Percentiles rank a stretch among this genome's conserved stretches.
Conservation (phyloP, 2,329 filamentous ascomycete species). For the Aspergillus sp. region DNA sequence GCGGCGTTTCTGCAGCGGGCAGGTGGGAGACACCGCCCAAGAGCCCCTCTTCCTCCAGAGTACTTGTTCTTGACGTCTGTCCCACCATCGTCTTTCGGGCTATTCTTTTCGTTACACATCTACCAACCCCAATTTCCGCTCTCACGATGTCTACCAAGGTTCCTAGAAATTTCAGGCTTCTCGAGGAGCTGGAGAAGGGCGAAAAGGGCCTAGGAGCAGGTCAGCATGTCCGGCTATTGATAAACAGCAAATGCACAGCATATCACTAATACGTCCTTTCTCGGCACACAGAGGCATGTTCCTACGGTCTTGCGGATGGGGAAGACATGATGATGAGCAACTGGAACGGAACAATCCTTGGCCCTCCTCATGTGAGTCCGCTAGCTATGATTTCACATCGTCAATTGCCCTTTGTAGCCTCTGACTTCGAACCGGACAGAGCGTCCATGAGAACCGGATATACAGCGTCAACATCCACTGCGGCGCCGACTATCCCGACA, state of each 20-base stretch:
- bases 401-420: not conserved
- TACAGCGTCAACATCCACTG: slow-evolving; percentile 98
- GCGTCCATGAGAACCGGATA: slow-evolving; percentile 96
- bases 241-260: not conserved
- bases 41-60: slow-evolving; percentile 14
- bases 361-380: slow-evolving; percentile 77
- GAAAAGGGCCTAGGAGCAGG: slow-evolving; percentile 94
- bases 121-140: not conserved
- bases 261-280: slow-evolving; percentile 13
- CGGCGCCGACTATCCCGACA: slow-evolving; percentile 78
- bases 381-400: not conserved
- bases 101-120: not conserved
- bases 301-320: slow-evolving; percentile 87
- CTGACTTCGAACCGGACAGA: slow-evolving; percentile 44
- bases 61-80: not conserved
- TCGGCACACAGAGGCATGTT: slow-evolving; percentile 68
- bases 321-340: slow-evolving; percentile 96
- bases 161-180: slow-evolving; percentile 88
- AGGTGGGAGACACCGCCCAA: slow-evolving; percentile 9
- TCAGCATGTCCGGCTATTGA: slow-evolving; percentile 11
- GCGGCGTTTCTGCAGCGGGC: slow-evolving; percentile 2
- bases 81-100: not conserved
- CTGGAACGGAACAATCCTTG: slow-evolving; percentile 97
- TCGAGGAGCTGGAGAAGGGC: slow-evolving; percentile 97
- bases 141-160: slow-evolving; percentile 60